Evolutionary conservation across 2,329 filamentous ascomycete genomes (phyloP), one percentile per base, ranked within the genome.

Genomic region (Cordyceps pruinosa): DNA sequence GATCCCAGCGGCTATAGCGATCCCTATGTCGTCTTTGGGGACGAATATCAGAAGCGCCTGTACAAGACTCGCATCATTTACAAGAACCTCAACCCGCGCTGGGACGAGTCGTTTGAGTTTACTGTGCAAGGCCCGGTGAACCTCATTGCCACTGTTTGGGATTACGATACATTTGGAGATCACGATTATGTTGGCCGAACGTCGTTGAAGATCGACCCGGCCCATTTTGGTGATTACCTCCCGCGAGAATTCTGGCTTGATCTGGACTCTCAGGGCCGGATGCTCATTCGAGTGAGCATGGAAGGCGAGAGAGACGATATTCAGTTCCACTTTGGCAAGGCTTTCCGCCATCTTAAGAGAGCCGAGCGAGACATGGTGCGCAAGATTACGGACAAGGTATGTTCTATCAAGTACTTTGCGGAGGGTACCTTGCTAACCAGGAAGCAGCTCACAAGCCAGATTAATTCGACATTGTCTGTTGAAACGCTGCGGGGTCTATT

Each of bases 221-320:
- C 90, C 39, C 92, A 97, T 73, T 99, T 99, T 73, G 87, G 90
- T 64, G 94, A 99, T 70, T 99, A 96, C 69, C 78, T 97, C 63
- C 94, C 94, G 17, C 84, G 92, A 61, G 94, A 99, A 71, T 97
- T 96, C 70, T 99, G 94, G 94, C 83, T 99, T 19, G 93, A 97
- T 68, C 82, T 99, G 47, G 94, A 99, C 70, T 96, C 93, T 0
- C 94, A 99, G 71, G 94, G 94, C 8, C 83, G 93, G 51, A 73
- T 99, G 32, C 74, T 99, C 58, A 82, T 99, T 53, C 84, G 93
- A 61, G 91, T 99, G 53, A 97, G 91, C 69, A 99, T 99, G 94
- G 94, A 99, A 74, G 94, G 94, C 52, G 94, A 99, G 73, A 84
- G 94, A 61, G 94, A 99, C 69, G 94, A 99, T 69, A 99, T 99